These are phyloP conservation scores for Microsporum audouinii DNA, from an alignment of 2,329 filamentous ascomycete species.

Conservation along the genomic window DNA sequence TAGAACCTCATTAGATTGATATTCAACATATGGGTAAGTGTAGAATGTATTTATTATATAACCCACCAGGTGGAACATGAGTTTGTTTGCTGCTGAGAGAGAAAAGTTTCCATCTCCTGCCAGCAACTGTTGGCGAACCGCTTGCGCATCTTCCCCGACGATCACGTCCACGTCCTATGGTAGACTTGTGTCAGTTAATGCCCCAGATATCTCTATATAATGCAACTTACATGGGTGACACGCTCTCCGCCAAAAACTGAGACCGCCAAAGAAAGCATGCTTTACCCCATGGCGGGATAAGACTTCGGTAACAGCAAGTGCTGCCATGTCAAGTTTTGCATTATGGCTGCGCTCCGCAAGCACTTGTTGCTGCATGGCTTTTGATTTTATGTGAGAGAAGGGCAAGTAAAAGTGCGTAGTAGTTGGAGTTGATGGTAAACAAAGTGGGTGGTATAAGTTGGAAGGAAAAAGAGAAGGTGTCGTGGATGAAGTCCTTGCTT, in stretches of 20 bases:
- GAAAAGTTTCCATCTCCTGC: conserved; percentile 3
- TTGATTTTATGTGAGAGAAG: background rate
- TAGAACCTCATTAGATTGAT: background rate
- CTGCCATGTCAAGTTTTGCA: background rate
- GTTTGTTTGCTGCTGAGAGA: conserved; percentile 4
- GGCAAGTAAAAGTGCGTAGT: background rate
- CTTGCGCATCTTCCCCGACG: background rate
- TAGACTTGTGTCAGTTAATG: conserved; percentile 2
- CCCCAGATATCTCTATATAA: background rate
- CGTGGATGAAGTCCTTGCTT: no score
- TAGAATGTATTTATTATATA: background rate
- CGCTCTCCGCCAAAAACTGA: conserved; percentile 9
- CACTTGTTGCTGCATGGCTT: background rate
- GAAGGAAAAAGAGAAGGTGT: background rate
- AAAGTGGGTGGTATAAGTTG: background rate
- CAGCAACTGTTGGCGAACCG: background rate
- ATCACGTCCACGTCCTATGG: conserved; percentile 10
- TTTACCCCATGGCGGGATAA: background rate
- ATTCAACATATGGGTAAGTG: background rate
- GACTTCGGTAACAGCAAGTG: background rate
- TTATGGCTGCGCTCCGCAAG: background rate
- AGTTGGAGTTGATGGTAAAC: background rate
- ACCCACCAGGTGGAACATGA: conserved; percentile 4
- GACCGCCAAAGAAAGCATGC: conserved; percentile 9
- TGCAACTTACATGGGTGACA: conserved; percentile 8